Percentiles rank a stretch among this genome's conserved stretches.
These are phyloP conservation scores for Prunus campanulata DNA, from an alignment of 306 rosid species.

Conservation along the genomic window DNA sequence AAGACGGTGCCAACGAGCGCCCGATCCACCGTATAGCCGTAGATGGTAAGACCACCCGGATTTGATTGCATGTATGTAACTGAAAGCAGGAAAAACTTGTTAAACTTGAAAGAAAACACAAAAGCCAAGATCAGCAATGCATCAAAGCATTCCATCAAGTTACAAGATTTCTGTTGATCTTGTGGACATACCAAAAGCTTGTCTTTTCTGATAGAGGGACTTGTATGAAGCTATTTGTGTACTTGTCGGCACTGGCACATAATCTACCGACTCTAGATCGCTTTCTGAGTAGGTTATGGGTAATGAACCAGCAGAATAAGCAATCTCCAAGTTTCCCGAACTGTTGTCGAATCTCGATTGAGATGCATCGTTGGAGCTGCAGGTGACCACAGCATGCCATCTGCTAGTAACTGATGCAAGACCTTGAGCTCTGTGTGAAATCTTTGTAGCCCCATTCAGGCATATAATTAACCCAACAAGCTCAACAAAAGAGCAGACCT, in stretches of 20 bases:
- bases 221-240: conserved; percentile 34
- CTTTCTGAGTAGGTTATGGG: conserved; percentile 32
- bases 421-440: conserved; percentile 47
- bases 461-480: conserved; percentile 40
- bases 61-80: conserved; percentile 43
- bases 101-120: neutral
- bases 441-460: conserved; percentile 47
- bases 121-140: neutral
- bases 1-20: conserved; percentile 33
- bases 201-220: conserved; percentile 42
- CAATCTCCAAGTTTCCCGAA: conserved; percentile 10
- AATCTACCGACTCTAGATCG: conserved; percentile 39
- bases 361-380: conserved; percentile 25
- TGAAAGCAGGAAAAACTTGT: conserved; percentile 14
- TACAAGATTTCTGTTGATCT: neutral
- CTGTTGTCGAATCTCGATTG: conserved; percentile 1
- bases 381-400: conserved; percentile 57
- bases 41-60: conserved; percentile 34
- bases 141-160: neutral
- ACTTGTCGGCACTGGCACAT: conserved; percentile 32
- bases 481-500: conserved; percentile 44
- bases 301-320: conserved; percentile 5
- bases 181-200: conserved; percentile 41
- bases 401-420: conserved; percentile 40
- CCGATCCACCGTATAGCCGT: conserved; percentile 46